Evolutionary conservation across 352 stramenopile species (phyloP).

Genomic region (Phytopythium montanum): DNA sequence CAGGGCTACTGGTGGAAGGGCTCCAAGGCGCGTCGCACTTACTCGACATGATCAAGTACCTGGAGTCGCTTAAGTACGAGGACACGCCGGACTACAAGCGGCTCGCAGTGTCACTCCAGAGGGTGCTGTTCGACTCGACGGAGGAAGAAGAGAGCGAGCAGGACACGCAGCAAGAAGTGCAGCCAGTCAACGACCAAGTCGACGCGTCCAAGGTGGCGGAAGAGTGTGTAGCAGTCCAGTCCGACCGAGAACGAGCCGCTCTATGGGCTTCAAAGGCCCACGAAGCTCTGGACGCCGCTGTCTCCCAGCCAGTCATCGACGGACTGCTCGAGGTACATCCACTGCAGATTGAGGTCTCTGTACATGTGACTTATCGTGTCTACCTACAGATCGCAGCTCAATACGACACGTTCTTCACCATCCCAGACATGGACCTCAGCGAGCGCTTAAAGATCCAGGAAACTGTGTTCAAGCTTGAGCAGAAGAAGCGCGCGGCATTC

Average conservation of each 20-base stretch:
- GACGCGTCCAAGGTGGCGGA: background rate
- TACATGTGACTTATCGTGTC: background rate
- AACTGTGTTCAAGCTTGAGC: slow-evolving; percentile 67
- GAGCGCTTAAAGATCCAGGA: slow-evolving; percentile 63
- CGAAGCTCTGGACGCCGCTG: slow-evolving; percentile 39
- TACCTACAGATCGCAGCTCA: slow-evolving; percentile 43
- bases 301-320: slow-evolving; percentile 29
- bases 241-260: slow-evolving; percentile 45
- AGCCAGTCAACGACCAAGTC: slow-evolving; percentile 1
- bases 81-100: slow-evolving; percentile 69
- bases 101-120: slow-evolving; percentile 32
- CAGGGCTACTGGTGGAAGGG: slow-evolving; percentile 65
- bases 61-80: slow-evolving; percentile 70
- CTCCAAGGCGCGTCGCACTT: slow-evolving; percentile 64
- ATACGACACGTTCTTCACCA: slow-evolving; percentile 78
- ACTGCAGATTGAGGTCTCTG: background rate
- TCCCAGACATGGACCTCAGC: slow-evolving; percentile 34
- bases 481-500: slow-evolving; percentile 31
- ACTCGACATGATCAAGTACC: slow-evolving; percentile 73
- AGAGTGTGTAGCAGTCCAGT: slow-evolving; percentile 10
- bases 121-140: slow-evolving; percentile 21
- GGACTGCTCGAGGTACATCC: slow-evolving; percentile 46
- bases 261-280: slow-evolving; percentile 50
- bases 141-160: slow-evolving; percentile 8
- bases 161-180: background rate